phyloP scores from a whole-genome alignment of 345 rosid genomes.

The Camelina hispida region DNA sequence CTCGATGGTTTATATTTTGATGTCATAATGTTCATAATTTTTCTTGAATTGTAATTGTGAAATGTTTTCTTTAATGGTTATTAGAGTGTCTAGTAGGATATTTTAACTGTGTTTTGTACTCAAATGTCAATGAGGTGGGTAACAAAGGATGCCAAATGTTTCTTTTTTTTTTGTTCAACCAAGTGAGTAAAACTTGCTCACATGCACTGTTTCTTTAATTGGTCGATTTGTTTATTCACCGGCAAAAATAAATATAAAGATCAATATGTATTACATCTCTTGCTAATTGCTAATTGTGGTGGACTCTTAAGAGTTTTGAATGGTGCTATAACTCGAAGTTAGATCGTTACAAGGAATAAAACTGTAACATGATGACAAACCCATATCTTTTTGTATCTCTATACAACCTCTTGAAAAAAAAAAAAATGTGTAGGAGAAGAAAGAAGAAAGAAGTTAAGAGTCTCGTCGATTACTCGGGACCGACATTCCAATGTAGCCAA shows the following conservation, averaged over 20 bases:
- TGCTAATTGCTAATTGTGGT: not conserved
- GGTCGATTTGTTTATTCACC: slow-evolving; percentile 22
- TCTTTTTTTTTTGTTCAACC: slow-evolving; percentile 23
- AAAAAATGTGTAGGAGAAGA: slow-evolving; percentile 26
- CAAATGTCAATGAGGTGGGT: slow-evolving; percentile 36
- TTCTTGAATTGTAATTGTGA: slow-evolving; percentile 39
- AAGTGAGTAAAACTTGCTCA: slow-evolving; percentile 32
- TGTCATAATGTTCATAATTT: slow-evolving; percentile 44
- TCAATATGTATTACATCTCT: not conserved
- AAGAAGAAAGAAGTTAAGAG: slow-evolving; percentile 10
- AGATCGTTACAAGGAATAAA: slow-evolving; percentile 15
- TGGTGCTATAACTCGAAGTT: not conserved
- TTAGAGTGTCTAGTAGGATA: slow-evolving; percentile 36
- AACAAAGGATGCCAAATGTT: slow-evolving; percentile 45
- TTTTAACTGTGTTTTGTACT: slow-evolving; percentile 33
- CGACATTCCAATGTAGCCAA: slow-evolving; percentile 76
- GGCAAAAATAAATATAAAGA: slow-evolving; percentile 11
- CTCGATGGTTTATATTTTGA: slow-evolving; percentile 33
- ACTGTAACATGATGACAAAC: slow-evolving; percentile 14
- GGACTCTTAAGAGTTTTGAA: not conserved
- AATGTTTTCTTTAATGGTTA: slow-evolving; percentile 15
- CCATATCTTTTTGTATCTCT: slow-evolving; percentile 32
- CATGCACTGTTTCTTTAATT: not conserved
- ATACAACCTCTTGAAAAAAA: slow-evolving; percentile 29
- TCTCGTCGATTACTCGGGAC: slow-evolving; percentile 43